Conservation (phyloP, 2,329 filamentous ascomycete species). For the Bipolaris gigantea region DNA sequence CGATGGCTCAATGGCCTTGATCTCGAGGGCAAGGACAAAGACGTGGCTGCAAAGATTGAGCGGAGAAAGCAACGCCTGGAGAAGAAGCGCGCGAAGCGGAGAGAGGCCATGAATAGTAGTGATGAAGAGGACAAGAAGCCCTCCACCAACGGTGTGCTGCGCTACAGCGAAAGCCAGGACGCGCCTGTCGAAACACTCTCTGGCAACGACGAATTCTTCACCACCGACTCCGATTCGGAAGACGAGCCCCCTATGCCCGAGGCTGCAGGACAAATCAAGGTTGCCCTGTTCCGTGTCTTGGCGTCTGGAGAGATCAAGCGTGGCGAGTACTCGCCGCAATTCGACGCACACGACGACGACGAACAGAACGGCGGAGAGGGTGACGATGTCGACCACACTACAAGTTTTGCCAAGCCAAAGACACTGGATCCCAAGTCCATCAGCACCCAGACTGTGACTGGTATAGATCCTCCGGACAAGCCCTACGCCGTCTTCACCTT, state of each 20-base stretch:
- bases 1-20: constrained; percentile 96
- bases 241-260: constrained; percentile 87
- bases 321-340: constrained; percentile 96
- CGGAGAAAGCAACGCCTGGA: constrained; percentile 70
- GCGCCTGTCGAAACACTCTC: constrained; percentile 73
- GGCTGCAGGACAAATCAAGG: constrained; percentile 96
- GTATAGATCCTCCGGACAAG: constrained; percentile 92
- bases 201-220: constrained; percentile 66
- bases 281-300: constrained; percentile 91
- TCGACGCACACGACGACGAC: constrained; percentile 94
- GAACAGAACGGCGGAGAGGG: constrained; percentile 66
- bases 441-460: constrained; percentile 98
- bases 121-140: constrained; percentile 49
- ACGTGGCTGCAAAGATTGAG: constrained; percentile 79
- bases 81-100: constrained; percentile 78
- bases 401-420: constrained; percentile 96
- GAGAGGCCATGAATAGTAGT: constrained; percentile 57
- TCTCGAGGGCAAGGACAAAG: constrained; percentile 74
- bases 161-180: constrained; percentile 77
- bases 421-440: constrained; percentile 95
- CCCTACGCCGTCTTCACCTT: constrained; percentile 98
- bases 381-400: constrained; percentile 93
- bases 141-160: constrained; percentile 62
- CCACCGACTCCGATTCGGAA: constrained; percentile 69
- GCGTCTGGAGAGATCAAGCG: constrained; percentile 97